Conservation (phyloP, 495 filamentous ascomycete genomes). For the Penicillium angulare region DNA sequence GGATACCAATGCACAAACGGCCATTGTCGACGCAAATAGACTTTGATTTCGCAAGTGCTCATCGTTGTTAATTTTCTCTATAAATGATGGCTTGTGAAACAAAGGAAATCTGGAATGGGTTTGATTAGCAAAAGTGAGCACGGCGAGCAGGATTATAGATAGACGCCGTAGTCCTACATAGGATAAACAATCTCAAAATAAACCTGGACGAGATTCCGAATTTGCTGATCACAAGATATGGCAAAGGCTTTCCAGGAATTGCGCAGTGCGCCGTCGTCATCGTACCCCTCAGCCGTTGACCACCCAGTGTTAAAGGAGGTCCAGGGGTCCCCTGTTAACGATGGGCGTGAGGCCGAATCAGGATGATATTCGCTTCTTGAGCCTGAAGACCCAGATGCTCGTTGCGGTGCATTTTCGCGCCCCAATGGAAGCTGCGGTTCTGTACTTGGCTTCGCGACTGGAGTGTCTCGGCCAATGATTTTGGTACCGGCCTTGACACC, state of each 20-base stretch:
- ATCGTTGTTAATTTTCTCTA: slow-evolving; percentile 30
- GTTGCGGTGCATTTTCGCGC: slow-evolving; percentile 3
- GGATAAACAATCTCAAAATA: slow-evolving; percentile 46
- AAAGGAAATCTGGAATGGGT: slow-evolving; percentile 39
- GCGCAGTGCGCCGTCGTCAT: slow-evolving; percentile 24
- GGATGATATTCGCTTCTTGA: slow-evolving; percentile 21
- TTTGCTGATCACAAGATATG: slow-evolving; percentile 26
- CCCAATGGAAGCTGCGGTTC: slow-evolving; percentile 1
- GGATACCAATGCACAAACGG: slow-evolving; percentile 46
- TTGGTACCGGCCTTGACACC: slow-evolving; percentile 42
- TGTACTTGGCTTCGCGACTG: background rate
- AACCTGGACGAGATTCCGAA: slow-evolving; percentile 36
- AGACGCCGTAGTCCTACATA: slow-evolving; percentile 16
- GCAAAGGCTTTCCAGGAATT: slow-evolving; percentile 35
- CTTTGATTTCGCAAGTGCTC: slow-evolving; percentile 41
- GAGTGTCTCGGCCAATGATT: slow-evolving; percentile 7
- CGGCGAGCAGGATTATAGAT: too few relatives aligned
- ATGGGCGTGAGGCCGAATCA: slow-evolving; percentile 14
- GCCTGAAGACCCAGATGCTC: slow-evolving; percentile 16
- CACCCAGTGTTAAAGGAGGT: slow-evolving; percentile 19
- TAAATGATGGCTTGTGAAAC: slow-evolving; percentile 45
- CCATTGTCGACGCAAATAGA: slow-evolving; percentile 50
- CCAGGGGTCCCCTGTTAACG: slow-evolving; percentile 23
- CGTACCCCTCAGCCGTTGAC: slow-evolving; percentile 21
- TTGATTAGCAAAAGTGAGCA: slow-evolving; percentile 2